Evolutionary conservation across 2,329 filamentous ascomycete species (phyloP).

Genomic region (Fusarium odoratissimum): DNA sequence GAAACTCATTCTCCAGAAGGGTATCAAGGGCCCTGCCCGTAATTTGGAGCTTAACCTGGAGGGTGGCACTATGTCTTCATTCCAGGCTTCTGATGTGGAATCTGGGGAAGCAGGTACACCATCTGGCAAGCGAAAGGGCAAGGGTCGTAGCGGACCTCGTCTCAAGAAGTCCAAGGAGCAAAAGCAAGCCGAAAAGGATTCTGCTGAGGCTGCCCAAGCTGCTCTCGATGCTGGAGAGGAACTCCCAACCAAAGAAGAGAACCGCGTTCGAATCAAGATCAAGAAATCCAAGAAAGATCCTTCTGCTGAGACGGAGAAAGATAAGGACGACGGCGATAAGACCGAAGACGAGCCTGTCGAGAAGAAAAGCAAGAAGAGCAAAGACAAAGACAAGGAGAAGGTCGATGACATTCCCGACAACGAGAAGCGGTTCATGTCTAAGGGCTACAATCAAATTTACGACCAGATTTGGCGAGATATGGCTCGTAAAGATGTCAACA

Average conservation of each 20-base stretch:
- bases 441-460: constrained; percentile 96
- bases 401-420: constrained; percentile 64
- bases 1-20: constrained; percentile 86
- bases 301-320: constrained; percentile 52
- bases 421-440: constrained; percentile 80
- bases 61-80: constrained; percentile 86
- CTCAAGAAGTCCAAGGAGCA: constrained; percentile 93
- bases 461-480: constrained; percentile 98
- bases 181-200: constrained; percentile 83
- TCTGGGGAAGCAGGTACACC: constrained; percentile 56
- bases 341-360: constrained; percentile 51
- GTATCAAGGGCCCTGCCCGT: constrained; percentile 80
- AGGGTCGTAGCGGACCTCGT: constrained; percentile 70
- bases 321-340: constrained; percentile 60
- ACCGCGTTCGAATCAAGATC: constrained; percentile 73
- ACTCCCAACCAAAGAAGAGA: constrained; percentile 67
- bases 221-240: constrained; percentile 84
- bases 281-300: constrained; percentile 59
- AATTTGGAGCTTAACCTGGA: constrained; percentile 83
- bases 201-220: constrained; percentile 88
- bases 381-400: constrained; percentile 63
- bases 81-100: constrained; percentile 74
- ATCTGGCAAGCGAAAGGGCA: constrained; percentile 53
- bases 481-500: constrained; percentile 91
- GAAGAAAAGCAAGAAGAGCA: constrained; percentile 63